These are phyloP conservation scores for Candida neerlandica DNA, from an alignment of 1,139 yeast species.

Conservation along the genomic window DNA sequence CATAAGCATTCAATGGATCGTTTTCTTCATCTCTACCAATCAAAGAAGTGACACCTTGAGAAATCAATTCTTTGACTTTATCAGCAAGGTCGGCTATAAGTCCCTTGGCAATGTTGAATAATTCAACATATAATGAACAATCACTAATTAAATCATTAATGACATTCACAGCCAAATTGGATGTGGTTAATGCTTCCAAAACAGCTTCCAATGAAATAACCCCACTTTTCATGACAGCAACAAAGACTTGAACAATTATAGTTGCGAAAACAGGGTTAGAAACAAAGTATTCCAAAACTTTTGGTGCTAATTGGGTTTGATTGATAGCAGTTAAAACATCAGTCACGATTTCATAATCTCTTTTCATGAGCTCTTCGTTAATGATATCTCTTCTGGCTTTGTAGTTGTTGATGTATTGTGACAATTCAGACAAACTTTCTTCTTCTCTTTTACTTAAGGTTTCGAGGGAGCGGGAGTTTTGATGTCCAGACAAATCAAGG, in stretches of 20 bases:
- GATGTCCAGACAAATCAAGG: slow-evolving; percentile 7
- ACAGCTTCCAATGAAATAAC: slow-evolving; percentile 34
- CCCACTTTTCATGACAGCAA: slow-evolving; percentile 37
- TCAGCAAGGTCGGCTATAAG: slow-evolving; percentile 31
- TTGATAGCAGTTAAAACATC: slow-evolving; percentile 43
- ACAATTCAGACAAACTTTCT: slow-evolving; percentile 22
- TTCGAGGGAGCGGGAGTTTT: slow-evolving; percentile 4
- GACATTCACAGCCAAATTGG: slow-evolving; percentile 40
- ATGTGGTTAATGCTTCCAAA: slow-evolving; percentile 42
- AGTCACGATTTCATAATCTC: slow-evolving; percentile 44
- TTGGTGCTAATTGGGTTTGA: slow-evolving; percentile 43
- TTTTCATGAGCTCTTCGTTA: slow-evolving; percentile 26
- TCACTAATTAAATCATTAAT: slow-evolving; percentile 43
- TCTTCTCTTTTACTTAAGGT: slow-evolving; percentile 14
- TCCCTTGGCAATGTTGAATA: slow-evolving; percentile 37
- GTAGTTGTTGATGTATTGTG: slow-evolving; percentile 25
- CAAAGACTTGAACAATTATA: slow-evolving; percentile 35
- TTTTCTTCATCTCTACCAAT: slow-evolving; percentile 21
- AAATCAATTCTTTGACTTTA: slow-evolving; percentile 29
- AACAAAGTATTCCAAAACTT: slow-evolving; percentile 38
- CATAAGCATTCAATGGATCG: slow-evolving; percentile 10
- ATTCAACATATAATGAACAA: slow-evolving; percentile 41
- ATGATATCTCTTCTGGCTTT: slow-evolving; percentile 36
- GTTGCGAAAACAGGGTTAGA: slow-evolving; percentile 38
- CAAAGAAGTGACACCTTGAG: slow-evolving; percentile 23